These are phyloP conservation scores for Alternaria gansuensis DNA, from an alignment of 2,329 filamentous ascomycete species.

Conservation along the genomic window DNA sequence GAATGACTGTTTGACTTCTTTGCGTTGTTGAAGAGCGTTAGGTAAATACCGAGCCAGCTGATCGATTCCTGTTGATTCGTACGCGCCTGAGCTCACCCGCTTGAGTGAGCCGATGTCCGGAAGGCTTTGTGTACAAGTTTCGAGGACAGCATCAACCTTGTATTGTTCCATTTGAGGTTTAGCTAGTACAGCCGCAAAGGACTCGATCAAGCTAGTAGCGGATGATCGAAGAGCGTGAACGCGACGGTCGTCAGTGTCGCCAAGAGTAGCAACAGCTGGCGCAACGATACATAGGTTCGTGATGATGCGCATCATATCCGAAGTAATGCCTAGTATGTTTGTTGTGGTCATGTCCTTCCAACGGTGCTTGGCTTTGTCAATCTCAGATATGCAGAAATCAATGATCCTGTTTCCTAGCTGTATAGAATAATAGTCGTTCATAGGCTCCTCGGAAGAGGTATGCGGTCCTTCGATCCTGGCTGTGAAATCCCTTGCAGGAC, in stretches of 20 bases:
- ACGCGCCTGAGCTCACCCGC: conserved; percentile 26
- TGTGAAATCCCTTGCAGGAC: conserved; percentile 23
- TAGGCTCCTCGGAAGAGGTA: conserved; percentile 13
- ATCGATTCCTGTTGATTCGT: conserved; percentile 46
- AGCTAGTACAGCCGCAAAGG: conserved; percentile 49
- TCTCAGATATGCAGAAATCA: conserved; percentile 58
- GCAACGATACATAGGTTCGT: conserved; percentile 59
- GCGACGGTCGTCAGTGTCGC: conserved; percentile 34
- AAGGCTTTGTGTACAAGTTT: conserved; percentile 46
- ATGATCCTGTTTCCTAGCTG: conserved; percentile 50
- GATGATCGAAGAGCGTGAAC: conserved; percentile 34
- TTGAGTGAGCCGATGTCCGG: conserved; percentile 37
- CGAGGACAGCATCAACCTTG: conserved; percentile 56
- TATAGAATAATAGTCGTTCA: conserved; percentile 31
- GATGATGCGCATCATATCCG: conserved; percentile 61
- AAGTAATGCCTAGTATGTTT: conserved; percentile 57
- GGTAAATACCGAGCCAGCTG: conserved; percentile 45
- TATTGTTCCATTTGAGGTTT: conserved; percentile 54
- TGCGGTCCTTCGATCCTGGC: conserved; percentile 5
- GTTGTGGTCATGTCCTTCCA: conserved; percentile 57
- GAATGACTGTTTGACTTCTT: conserved; percentile 45
- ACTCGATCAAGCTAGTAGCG: conserved; percentile 35
- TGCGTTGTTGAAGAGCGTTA: conserved; percentile 42
- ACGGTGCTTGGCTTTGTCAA: conserved; percentile 56
- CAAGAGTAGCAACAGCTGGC: conserved; percentile 42